Conservation (phyloP, 2,329 filamentous ascomycete species). For the Zelopaecilomyces penicillatus region DNA sequence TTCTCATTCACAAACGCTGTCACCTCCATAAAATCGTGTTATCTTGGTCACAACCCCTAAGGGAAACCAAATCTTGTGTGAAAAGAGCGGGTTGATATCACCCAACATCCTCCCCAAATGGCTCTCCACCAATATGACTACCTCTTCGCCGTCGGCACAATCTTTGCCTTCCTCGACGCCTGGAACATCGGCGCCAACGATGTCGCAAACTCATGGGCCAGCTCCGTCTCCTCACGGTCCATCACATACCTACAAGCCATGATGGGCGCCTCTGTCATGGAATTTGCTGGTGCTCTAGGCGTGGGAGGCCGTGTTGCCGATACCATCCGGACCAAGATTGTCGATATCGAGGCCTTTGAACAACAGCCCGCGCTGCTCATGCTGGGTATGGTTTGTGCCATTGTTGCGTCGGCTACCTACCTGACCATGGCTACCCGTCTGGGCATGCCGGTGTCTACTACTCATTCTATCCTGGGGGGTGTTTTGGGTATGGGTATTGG, state of each 20-base stretch:
- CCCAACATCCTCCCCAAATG: constrained; percentile 7
- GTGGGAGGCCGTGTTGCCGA: constrained; percentile 53
- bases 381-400: constrained; percentile 50
- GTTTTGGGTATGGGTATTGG: constrained; percentile 53
- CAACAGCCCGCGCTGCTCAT: constrained; percentile 44
- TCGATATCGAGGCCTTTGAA: constrained; percentile 39
- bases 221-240: constrained; percentile 61
- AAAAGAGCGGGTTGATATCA: constrained; percentile 1
- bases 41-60: too few relatives aligned
- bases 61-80: too few relatives aligned
- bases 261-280: constrained; percentile 49
- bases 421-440: constrained; percentile 47
- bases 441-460: constrained; percentile 53
- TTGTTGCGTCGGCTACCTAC: constrained; percentile 44
- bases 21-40: too few relatives aligned
- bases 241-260: constrained; percentile 53
- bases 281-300: constrained; percentile 52
- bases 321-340: constrained; percentile 53
- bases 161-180: constrained; percentile 58
- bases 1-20: too few relatives aligned
- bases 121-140: constrained; percentile 47
- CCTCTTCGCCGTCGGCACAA: constrained; percentile 54
- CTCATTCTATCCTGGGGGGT: constrained; percentile 52
- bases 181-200: constrained; percentile 56
- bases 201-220: constrained; percentile 73